Percentiles rank a stretch among this genome's conserved stretches.
Evolutionary conservation across 805 yeast species (phyloP).

Genomic region (Ogataea salicorniae): DNA sequence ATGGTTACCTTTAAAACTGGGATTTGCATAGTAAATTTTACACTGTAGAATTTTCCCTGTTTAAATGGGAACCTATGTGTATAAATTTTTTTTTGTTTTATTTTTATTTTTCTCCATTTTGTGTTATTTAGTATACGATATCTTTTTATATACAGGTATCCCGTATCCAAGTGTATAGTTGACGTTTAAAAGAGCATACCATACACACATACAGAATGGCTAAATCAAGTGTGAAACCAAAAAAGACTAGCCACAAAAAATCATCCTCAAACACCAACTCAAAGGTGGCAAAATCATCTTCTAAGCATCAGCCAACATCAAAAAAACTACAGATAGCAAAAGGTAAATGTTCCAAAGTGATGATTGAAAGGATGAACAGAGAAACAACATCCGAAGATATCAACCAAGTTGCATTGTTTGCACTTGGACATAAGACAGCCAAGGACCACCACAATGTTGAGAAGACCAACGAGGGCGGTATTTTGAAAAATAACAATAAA

Average conservation of each 20-base stretch:
- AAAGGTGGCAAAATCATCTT: not conserved
- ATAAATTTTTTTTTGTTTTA: no score
- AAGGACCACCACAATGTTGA: not conserved
- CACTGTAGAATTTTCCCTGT: no score
- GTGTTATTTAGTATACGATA: no score
- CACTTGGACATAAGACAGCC: constrained; percentile 1
- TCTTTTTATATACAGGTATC: no score
- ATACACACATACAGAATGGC: not conserved
- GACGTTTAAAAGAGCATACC: no score
- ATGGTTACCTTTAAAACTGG: no score
- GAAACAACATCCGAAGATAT: constrained; percentile 21
- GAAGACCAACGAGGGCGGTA: not conserved
- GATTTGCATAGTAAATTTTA: no score
- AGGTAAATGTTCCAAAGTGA: constrained; percentile 19
- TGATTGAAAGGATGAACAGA: constrained; percentile 25
- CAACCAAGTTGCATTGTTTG: constrained; percentile 10
- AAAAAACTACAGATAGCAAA: constrained; percentile 20
- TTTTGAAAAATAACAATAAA: constrained; percentile 3
- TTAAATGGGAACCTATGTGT: no score
- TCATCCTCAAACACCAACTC: not conserved
- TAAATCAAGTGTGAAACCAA: constrained; percentile 1
- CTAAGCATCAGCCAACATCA: constrained; percentile 4
- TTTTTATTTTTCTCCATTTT: no score
- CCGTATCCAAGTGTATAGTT: no score
- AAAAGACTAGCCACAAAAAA: no score